Evolutionary conservation across 2,329 filamentous ascomycete species (phyloP), one percentile per base, ranked within the genome.

Genomic region (Hypoxylon sp.): DNA sequence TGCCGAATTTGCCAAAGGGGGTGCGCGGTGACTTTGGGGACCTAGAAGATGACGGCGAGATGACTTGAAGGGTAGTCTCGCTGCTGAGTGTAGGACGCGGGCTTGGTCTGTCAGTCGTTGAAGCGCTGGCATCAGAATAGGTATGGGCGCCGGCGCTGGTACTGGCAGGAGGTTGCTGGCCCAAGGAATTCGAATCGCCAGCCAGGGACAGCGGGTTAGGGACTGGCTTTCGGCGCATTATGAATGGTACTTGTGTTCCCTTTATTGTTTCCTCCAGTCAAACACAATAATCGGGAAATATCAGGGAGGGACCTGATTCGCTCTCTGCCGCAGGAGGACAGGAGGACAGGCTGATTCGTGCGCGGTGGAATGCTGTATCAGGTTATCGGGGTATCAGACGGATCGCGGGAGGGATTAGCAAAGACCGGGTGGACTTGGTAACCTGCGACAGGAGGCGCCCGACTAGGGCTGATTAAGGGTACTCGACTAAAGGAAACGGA

Each of bases 141-240:
- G 54, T 56, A 58, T 69, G 63, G 46, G 71, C 68, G 54, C 61
- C 58, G 41, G 55, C 46, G 51, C 47, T 65, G 51, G 46, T 53
- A 55, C 56, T 65, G 55, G 64, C 52, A 62, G 71, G 70, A 56
- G 78, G 74, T 58, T 74, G 76, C 63, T 73, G 70, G 67, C 75
- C 72, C 63, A 74, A 75, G 58, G 74, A 72, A 65, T 79, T 75
- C 69, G 75, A 75, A 63, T 77, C 74, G 71, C 81, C 81, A 73
- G 81, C 79, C 78, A 88, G 81, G 76, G 82, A 78, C 79, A 88
- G 82, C 78, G 86, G 85, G 81, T 87, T 83, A 71, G 85, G 86
- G 78, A 82, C 84, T 74, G 83, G 79, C 79, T 87, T 88, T 77
- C 85, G 86, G 79, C 82, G 85, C 85, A 88, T 88, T 70, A 65